Evolutionary conservation across 1,284 basidiomycete genomes (phyloP), one percentile per base, ranked within the genome.

Genomic region (Sporisorium iseilematis-ciliati): DNA sequence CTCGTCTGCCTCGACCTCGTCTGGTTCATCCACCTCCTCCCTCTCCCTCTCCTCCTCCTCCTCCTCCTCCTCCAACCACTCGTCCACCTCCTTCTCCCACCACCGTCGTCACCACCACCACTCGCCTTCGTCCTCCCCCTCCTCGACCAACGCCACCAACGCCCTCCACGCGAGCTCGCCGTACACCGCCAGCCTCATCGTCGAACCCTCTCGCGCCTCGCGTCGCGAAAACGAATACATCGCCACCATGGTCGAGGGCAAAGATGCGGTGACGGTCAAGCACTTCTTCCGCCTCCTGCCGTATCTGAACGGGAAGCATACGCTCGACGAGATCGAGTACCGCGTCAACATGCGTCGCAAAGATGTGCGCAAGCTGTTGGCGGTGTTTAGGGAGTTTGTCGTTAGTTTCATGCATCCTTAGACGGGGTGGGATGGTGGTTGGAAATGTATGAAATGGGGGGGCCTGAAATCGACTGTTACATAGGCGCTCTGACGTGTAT

Each of bases 121-220:
- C 3, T 7, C 10, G 20, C 2, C 11, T 2, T 23, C 35, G 18
- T 33, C 52, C 4, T 4, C 40, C 6, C n/a, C 45, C 8, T 41
- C 53, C 5, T 16, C 52, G 11, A 42, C 53, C 14, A 41, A 43
- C 46, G 57, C 38, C 61, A 21, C 23, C 46, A 16, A 25, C 38
- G 16, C 25, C 16, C 46, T 31, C 31, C 46, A n/a, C 43, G 4
- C 38, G 18, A 3, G 11, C 35, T 1, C 57, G 14, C 16, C 35
- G 1, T 35, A 53, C 26, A 56, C 38, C 10, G 65, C 64, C 12
- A 54, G 89, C 1, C 90, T 95, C 83, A 93, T 95, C 55, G 87
- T 88, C 57, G 92, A 94, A 85, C 94, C 93, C n/a, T 91, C 90
- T 1, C 88, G 91, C 38, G 93, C 93, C 25, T 93, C 90, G 14